phyloP scores from a whole-genome alignment of 805 yeast genomes.

The Saccharomycopsis sp. region DNA sequence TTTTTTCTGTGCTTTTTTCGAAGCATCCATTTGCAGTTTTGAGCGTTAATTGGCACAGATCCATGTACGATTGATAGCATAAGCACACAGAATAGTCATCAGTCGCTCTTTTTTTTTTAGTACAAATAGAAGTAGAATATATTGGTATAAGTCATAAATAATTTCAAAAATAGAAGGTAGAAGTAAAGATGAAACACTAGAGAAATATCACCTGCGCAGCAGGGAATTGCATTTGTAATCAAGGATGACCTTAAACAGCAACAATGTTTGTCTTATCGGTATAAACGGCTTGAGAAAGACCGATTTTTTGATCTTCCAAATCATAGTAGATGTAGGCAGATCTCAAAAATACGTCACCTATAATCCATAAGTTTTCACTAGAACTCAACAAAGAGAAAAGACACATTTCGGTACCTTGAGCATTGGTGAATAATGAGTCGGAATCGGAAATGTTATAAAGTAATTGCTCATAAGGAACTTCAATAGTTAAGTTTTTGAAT shows the following conservation, averaged over 20 bases:
- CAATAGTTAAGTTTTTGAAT: constrained; percentile 30
- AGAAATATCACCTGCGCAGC: background rate
- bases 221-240: background rate
- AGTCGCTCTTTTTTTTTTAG: background rate
- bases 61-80: background rate
- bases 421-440: constrained; percentile 40
- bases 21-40: background rate
- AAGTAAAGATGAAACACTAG: background rate
- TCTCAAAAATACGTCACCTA: constrained; percentile 51
- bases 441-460: constrained; percentile 26
- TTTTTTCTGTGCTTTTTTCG: background rate
- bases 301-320: constrained; percentile 37
- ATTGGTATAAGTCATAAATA: too few species aligned
- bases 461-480: constrained; percentile 16
- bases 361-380: constrained; percentile 33
- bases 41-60: too few species aligned
- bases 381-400: constrained; percentile 36
- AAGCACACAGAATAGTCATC: background rate
- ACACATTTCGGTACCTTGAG: constrained; percentile 34
- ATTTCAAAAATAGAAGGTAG: too few species aligned
- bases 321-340: constrained; percentile 51
- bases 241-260: constrained; percentile 28
- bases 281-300: constrained; percentile 40
- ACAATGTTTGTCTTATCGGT: constrained; percentile 34
- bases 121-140: background rate